These are phyloP conservation scores for Tetrapisispora pingtungensis DNA, from an alignment of 805 yeast genomes.

Conservation along the genomic window DNA sequence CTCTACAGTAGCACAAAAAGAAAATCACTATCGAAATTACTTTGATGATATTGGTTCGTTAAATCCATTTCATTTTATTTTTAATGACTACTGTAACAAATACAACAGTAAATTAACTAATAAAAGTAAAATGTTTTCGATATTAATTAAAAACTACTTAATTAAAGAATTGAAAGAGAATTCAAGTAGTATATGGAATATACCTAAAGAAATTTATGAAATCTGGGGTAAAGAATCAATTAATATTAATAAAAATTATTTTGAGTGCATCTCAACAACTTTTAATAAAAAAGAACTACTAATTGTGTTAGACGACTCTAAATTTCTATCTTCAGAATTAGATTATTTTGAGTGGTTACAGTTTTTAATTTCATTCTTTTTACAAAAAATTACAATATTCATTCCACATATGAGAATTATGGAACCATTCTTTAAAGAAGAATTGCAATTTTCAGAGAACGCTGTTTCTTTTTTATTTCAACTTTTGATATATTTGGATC, in stretches of 20 bases:
- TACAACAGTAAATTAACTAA: not conserved
- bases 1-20: too few species aligned
- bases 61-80: not conserved
- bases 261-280: not conserved
- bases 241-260: not conserved
- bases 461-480: slow-evolving; percentile 8
- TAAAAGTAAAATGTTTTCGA: not conserved
- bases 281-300: too few species aligned
- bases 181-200: not conserved
- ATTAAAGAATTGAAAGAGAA: not conserved
- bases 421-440: not conserved
- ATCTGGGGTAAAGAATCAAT: not conserved
- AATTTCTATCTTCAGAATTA: not conserved
- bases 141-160: not conserved
- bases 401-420: slow-evolving; percentile 8
- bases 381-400: slow-evolving; percentile 5
- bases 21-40: not conserved
- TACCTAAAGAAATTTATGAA: not conserved
- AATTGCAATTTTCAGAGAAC: not conserved
- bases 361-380: slow-evolving; percentile 4
- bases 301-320: not conserved
- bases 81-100: not conserved
- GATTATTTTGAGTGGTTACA: slow-evolving; percentile 7
- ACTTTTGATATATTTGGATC: slow-evolving; percentile 8
- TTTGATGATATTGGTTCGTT: slow-evolving; percentile 1